Evolutionary conservation across 2,329 filamentous ascomycete genomes (phyloP), one percentile per base, ranked within the genome.

Genomic region (Cordyceps cicadae): DNA sequence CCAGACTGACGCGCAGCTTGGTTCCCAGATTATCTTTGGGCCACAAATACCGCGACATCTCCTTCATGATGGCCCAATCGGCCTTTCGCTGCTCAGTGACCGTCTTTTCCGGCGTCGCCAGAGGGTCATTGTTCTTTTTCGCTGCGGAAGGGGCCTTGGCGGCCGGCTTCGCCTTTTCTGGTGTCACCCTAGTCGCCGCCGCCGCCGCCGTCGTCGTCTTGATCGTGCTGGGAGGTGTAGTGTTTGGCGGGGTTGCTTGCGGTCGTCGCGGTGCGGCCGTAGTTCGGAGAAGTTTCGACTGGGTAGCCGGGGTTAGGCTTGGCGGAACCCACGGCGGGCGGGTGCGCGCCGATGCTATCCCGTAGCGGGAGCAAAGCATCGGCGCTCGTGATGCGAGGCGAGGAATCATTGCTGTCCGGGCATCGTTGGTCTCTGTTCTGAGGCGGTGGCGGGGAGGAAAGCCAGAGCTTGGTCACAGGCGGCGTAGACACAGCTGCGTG

Each of bases 31-130:
- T 87, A 72, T 92, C 86, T 78, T 94, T 96, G 24, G 94, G 94
- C 94, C 94, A 99, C 24, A 99, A 79, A 74, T 99, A 99, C 64
- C 87, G 87, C 63, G 88, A 87, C 93, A 99, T 97, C 73, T 99
- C 93, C 76, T 89, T 95, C 81, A 99, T 94, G 66, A 99, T 99
- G 53, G 92, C 92, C 93, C 93, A 97, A 71, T 99, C 94, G 9
- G 92, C 93, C 76, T 92, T 95, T 67, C 94, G 86, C 80, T 99
- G 95, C 75, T 97, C 90, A 68, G 92, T 86, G 21, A 86, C 87
- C 55, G 85, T 86, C 67, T 76, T 76, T 21, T 76, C 74, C 34
- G 66, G 65, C 11, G 62, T 50, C 34, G 69, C 69, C 50, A 75
- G 71, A 52, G 72, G 70, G 54, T 75, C 72, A 14, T 65, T 66